A percentile compares a stretch with the other conserved stretches of the same genome.
Evolutionary conservation across 2,329 filamentous ascomycete genomes (phyloP).

Genomic region (Calonectria pauciramosa): DNA sequence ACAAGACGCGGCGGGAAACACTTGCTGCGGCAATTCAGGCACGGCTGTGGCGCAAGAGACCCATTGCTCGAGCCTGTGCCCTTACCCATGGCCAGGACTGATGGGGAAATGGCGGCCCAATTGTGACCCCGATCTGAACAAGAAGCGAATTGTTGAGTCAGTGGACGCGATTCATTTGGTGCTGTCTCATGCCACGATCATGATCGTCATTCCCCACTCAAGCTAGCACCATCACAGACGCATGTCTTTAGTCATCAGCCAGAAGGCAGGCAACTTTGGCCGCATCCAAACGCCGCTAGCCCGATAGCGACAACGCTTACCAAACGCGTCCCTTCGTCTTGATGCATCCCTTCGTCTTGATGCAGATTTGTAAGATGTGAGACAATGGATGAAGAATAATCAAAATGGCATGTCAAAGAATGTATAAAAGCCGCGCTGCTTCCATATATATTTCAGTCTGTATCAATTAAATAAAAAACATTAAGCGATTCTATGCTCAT

Average conservation of each 20-base stretch:
- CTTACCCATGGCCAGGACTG: background rate
- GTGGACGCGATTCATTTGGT: background rate
- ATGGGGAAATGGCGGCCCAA: background rate
- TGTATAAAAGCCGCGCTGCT: background rate
- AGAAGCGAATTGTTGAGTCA: background rate
- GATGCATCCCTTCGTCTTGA: no score
- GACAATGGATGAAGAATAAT: background rate
- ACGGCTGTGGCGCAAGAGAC: slow-evolving; percentile 14
- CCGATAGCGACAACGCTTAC: background rate
- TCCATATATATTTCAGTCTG: background rate
- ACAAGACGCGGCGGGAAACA: background rate
- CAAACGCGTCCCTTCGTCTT: no score
- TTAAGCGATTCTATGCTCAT: background rate
- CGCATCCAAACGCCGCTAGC: background rate
- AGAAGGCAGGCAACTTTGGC: slow-evolving; percentile 11
- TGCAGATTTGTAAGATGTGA: background rate
- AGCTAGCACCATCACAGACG: background rate
- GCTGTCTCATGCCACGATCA: background rate
- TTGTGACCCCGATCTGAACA: background rate
- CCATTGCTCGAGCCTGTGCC: background rate
- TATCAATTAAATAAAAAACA: background rate
- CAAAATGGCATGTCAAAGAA: background rate
- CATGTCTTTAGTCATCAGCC: background rate
- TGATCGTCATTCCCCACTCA: background rate
- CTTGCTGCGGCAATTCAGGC: slow-evolving; percentile 19